Base-by-base conservation (phyloP, 257 asterid species). In the Ajuga chamaepitys region DNA sequence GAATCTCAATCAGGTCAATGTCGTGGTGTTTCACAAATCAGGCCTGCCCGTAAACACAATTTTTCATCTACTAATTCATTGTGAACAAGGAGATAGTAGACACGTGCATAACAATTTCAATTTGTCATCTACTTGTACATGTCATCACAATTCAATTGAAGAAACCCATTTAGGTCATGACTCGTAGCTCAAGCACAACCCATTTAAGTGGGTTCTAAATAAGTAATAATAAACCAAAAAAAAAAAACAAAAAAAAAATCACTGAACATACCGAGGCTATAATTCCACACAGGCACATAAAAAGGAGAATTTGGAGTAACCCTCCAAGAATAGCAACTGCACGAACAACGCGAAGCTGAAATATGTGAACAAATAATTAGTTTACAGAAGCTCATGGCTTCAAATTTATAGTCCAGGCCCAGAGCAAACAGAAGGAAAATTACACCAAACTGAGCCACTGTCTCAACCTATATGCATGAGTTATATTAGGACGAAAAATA, bases 311-410 rank as follows among this genome's bases (percentile, higher is more conserved):
- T 81, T 94, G 97, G 67, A 94, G 88, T 62, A 94, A 60, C 64
- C 99, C 99, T 68, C 99, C 99, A 62, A 94, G 90, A 79, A 94
- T 78, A 76, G 99, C 99, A 77, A 94, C 99, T 35, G 98, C 95
- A 73, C 99, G 95, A 64, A 94, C 99, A 82, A 90, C 95, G 56
- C 91, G 86, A 64, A 94, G 96, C 99, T 94, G 81, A 59, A 74
- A 74, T 28, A 70, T 58, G 48, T 56, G 55, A 71, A 64, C 6
- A 24, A 26, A 67, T 38, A 11, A 54, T 75, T 37, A 76, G 73
- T 62, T 35, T 42, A 47, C 59, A 54, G 61, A 57, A 72, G 65
- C 35, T 34, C 24, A 17, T 67, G 38, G 37, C 47, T 48, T 61
- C 66, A 70, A 14, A 58, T 60, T 32, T 34, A 44, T 34, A 45